Conservation (phyloP, 345 rosid species). For the Lagerstroemia speciosa region DNA sequence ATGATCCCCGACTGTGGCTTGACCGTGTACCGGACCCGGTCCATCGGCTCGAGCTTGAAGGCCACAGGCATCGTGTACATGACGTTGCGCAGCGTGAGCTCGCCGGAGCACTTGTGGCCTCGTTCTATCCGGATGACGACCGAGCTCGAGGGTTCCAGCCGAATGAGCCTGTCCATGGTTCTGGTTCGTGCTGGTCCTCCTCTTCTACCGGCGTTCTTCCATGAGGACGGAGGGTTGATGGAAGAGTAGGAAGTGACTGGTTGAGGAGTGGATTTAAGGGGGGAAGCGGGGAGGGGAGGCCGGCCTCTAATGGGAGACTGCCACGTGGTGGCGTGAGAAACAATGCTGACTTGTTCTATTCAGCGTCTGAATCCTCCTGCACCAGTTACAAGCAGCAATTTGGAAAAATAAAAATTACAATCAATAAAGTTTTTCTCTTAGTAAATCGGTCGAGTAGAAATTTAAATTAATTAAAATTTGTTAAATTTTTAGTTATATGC, state of each 20-base stretch:
- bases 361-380: background rate
- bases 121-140: conserved; percentile 38
- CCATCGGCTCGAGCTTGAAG: conserved; percentile 37
- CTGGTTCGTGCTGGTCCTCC: background rate
- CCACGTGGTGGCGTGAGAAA: conserved; percentile 5
- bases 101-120: conserved; percentile 39
- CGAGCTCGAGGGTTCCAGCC: conserved; percentile 48
- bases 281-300: background rate
- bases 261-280: background rate
- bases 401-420: too few relatives aligned
- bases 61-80: conserved; percentile 74
- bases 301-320: conserved; percentile 1
- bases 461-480: too few relatives aligned
- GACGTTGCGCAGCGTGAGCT: conserved; percentile 53
- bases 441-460: too few relatives aligned
- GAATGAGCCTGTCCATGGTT: conserved; percentile 11
- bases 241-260: background rate
- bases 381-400: too few relatives aligned
- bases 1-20: conserved; percentile 57
- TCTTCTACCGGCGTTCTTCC: conserved; percentile 3
- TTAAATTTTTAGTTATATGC: too few relatives aligned
- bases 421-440: background rate
- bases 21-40: conserved; percentile 31
- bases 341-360: conserved; percentile 6
- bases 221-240: conserved; percentile 8